Conservation (phyloP, 345 rosid species). For the Combretum micranthum region DNA sequence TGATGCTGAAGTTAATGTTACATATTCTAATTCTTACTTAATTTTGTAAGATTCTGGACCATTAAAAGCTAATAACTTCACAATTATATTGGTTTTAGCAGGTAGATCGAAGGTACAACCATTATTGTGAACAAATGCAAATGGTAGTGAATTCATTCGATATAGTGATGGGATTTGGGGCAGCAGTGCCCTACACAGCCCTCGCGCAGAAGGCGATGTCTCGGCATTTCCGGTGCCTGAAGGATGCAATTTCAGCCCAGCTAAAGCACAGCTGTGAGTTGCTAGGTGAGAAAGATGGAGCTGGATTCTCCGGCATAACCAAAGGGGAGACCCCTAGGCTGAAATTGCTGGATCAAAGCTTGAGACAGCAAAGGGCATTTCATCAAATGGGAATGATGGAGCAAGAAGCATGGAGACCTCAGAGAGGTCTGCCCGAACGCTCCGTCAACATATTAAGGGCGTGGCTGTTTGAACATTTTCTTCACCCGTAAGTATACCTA, state of each 20-base stretch:
- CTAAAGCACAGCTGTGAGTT: slow-evolving; percentile 71
- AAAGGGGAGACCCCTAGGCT: slow-evolving; percentile 95
- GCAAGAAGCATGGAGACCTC: slow-evolving; percentile 97
- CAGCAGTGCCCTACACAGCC: slow-evolving; percentile 87
- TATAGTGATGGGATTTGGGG: slow-evolving; percentile 83
- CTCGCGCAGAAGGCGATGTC: slow-evolving; percentile 99
- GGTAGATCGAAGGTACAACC: slow-evolving; percentile 90
- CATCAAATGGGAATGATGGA: slow-evolving; percentile 98
- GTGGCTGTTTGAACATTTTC: slow-evolving; percentile 98
- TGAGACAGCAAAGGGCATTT: slow-evolving; percentile 85
- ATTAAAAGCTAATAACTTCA: too few species aligned
- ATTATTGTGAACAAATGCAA: slow-evolving; percentile 96
- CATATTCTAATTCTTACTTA: too few species aligned
- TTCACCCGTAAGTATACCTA: slow-evolving; percentile 83
- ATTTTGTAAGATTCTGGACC: too few species aligned
- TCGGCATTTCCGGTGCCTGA: slow-evolving; percentile 84
- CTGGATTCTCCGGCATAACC: slow-evolving; percentile 61
- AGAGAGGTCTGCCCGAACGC: slow-evolving; percentile 94
- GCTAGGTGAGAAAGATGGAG: slow-evolving; percentile 73
- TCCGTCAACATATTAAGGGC: slow-evolving; percentile 89
- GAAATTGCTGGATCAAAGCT: slow-evolving; percentile 71
- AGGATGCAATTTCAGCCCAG: slow-evolving; percentile 68
- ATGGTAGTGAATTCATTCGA: slow-evolving; percentile 96
- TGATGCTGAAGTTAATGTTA: too few species aligned
- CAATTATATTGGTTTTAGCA: slow-evolving; percentile 16